Evolutionary conservation across 75 land plant genomes (phyloP).

Genomic region (Selaginella moellendorffii): DNA sequence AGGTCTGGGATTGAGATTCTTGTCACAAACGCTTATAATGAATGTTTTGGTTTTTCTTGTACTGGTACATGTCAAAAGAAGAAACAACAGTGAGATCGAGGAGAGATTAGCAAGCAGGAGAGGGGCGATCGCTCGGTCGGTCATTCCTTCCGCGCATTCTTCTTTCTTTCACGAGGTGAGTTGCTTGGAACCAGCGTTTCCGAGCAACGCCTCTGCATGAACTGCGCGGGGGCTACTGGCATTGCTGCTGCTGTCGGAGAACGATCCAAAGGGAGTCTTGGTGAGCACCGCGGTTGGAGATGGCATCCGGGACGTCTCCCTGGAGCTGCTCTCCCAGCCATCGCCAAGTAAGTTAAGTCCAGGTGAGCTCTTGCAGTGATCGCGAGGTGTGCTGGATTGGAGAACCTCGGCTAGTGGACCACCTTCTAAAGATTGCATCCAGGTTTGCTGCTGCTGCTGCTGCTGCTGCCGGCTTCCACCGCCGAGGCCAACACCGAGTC

Average conservation of each 20-base stretch:
- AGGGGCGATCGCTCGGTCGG: too few species aligned
- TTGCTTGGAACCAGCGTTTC: background rate
- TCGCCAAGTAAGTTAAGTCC: conserved; percentile 25
- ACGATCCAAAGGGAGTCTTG: conserved; percentile 21
- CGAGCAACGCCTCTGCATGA: background rate
- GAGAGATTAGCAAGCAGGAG: too few species aligned
- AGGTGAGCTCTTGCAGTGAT: conserved; percentile 7
- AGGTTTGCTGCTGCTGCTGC: conserved; percentile 5
- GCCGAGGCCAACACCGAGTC: conserved; percentile 36
- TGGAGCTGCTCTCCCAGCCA: conserved; percentile 23
- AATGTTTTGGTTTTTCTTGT: background rate
- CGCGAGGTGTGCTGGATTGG: conserved; percentile 17
- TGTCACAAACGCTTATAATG: too few species aligned
- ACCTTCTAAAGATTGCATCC: conserved; percentile 35
- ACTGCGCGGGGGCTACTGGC: conserved; percentile 20
- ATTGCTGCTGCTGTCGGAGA: conserved; percentile 31
- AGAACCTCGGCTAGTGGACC: conserved; percentile 82
- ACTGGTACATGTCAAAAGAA: too few species aligned
- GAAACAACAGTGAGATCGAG: too few species aligned
- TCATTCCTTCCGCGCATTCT: too few species aligned
- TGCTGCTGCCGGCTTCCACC: background rate
- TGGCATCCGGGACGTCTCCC: conserved; percentile 13
- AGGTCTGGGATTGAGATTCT: too few species aligned
- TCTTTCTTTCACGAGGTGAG: too few species aligned
- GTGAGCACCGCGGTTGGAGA: conserved; percentile 50